A percentile compares a stretch with the other conserved stretches of the same genome.
phyloP scores from a whole-genome alignment of 2,329 filamentous ascomycete species.

The Teratosphaeria viscida region DNA sequence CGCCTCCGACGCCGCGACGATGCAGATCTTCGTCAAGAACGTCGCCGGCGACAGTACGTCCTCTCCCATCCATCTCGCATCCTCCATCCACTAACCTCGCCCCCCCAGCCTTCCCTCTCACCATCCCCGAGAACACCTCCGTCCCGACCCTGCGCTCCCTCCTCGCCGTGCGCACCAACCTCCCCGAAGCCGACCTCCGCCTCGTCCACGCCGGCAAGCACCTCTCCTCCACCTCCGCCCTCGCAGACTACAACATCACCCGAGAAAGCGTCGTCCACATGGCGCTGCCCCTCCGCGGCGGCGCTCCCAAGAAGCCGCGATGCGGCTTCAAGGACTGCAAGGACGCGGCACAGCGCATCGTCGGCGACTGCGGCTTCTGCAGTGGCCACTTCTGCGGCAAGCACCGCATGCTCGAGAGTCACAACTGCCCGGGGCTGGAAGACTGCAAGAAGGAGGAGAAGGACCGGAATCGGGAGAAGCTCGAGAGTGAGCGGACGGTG shows the following conservation, averaged over 20 bases:
- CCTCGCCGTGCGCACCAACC: conserved; percentile 47
- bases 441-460: conserved; percentile 97
- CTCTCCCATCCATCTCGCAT: conserved; percentile 5
- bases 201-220: conserved; percentile 50
- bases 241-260: conserved; percentile 39
- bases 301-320: conserved; percentile 63
- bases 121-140: conserved; percentile 43
- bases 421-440: conserved; percentile 86
- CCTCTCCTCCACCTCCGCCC: conserved; percentile 29
- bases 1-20: conserved; percentile 40
- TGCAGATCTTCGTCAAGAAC: conserved; percentile 53
- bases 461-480: conserved; percentile 82
- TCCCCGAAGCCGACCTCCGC: conserved; percentile 41
- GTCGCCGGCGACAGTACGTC: conserved; percentile 47
- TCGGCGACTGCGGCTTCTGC: conserved; percentile 95
- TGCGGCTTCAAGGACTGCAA: conserved; percentile 88
- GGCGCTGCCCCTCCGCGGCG: conserved; percentile 46
- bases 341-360: conserved; percentile 78
- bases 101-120: conserved; percentile 44
- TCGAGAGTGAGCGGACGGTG: conserved; percentile 85
- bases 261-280: conserved; percentile 44
- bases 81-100: conserved; percentile 10
- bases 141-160: conserved; percentile 47
- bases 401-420: conserved; percentile 86
- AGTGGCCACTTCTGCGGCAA: conserved; percentile 88